Base-by-base conservation (phyloP, 2,329 filamentous ascomycete species). In the Periglandula ipomoeae region DNA sequence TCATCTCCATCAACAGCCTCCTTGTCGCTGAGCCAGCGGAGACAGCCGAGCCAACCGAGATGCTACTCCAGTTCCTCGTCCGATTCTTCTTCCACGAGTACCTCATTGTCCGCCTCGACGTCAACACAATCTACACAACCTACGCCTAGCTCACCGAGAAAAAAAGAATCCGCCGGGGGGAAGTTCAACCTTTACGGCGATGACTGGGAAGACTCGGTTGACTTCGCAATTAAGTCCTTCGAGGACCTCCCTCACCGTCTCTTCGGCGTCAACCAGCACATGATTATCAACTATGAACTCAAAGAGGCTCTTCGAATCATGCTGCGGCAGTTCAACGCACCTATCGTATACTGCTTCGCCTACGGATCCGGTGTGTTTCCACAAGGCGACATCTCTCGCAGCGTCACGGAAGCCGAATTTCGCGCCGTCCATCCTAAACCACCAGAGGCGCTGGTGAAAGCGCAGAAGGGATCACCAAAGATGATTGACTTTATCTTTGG, bases 401-500 rank as follows among this genome's bases (percentile, higher is more conserved):
- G 70, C 52, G 70, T 82, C 45, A 72, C 79, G 22, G 76, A 79
- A 45, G 74, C 71, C 10, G 73, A 79, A 49, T 71, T 81, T 55
- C 73, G 67, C 51, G 80, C 82, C 19, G 79, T 90, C 22, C 91
- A 97, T 61, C 85, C 90, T 6, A 84, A 89, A 52, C 84, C 91
- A 1, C 88, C 89, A 1, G 74, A 82, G 46, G 87, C 88, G 1
- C 83, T 97, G 7, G 74, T 85, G 56, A 87, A 89, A 56, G 87
- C 89, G 56, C 91, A 97, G 66, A 84, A 88, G 59, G 87, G 88
- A 26, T 82, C 83, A 1, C 89, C 89, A 11, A 96, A 96, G 71
- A 95, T 97, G 84, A 95, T 98, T 55, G 93, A 98, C 68, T 95
- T 98, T 64, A 94, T 98, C 57, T 93, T 98, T 63, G 93, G 91